Evolutionary conservation across 805 yeast species (phyloP), one percentile per base, ranked within the genome.

Genomic region (Lipomyces starkeyi): DNA sequence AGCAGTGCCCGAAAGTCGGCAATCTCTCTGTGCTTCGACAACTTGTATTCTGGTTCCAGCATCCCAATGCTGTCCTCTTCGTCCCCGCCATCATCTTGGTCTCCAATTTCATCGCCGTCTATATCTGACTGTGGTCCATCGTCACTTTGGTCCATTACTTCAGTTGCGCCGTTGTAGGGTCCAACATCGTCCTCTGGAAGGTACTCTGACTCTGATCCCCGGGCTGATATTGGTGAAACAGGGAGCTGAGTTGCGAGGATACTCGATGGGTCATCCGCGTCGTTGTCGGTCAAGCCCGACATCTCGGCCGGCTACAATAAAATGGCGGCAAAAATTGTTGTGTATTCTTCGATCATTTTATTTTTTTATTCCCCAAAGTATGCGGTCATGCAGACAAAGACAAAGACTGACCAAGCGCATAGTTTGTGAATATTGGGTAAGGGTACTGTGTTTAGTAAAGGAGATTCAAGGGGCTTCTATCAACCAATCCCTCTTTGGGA

Each of bases 1-100:
- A 67, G 35, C 27, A 67, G 37, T n/a, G 40, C 35, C 17, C 58
- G 29, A 49, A 64, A 64, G 29, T 67, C 71, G 8, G 63, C 40
- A 9, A 67, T n/a, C 14, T 67, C 63, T 37, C 63, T 43, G 27
- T 43, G 40, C 58, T 43, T 59, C 34, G 66, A 63, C 20, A 29
- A 29, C 61, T 52, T 47, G 6, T 40, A 29, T 56, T 27, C 34
- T 14, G 6, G 8, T 1, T 29, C 49, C 4, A 13, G 17, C 40
- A 37, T 37, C 17, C 7, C 32, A 4, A 29, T 29, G 32, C 32
- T 29, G 32, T 37, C 14, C 49, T 34, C 52, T 8, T 14, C 27
- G 40, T 13, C 32, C 52, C 35, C 57, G 17, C 8, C 54, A 8
- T 32, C 57, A 13, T 40, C 29, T 37, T 14, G 40, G 20, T 52